These are phyloP conservation scores for Curvularia verruculosa DNA, from an alignment of 2,329 filamentous ascomycete genomes.

Conservation along the genomic window DNA sequence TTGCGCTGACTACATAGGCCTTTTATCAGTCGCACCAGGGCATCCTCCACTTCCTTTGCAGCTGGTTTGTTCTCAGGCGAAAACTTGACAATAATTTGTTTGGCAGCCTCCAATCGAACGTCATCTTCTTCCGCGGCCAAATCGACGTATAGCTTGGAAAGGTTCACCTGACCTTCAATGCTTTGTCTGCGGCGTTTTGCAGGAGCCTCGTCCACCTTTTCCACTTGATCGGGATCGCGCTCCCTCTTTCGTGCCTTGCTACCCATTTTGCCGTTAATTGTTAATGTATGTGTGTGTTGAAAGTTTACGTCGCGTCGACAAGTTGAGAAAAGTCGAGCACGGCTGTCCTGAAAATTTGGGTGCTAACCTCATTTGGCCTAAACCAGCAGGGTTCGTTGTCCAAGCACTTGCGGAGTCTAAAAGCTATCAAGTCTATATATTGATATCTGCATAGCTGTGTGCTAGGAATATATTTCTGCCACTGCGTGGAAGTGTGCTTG, in stretches of 20 bases:
- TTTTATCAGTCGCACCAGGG: slow-evolving; percentile 67
- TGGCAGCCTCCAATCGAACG: slow-evolving; percentile 53
- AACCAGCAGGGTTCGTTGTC: not conserved
- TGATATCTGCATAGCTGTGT: not conserved
- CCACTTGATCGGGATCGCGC: slow-evolving; percentile 28
- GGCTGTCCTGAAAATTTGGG: slow-evolving; percentile 15
- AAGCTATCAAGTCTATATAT: not conserved
- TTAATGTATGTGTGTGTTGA: slow-evolving; percentile 1
- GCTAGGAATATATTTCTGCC: not conserved
- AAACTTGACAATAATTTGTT: slow-evolving; percentile 52
- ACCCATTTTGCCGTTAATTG: slow-evolving; percentile 26
- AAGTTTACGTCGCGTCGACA: slow-evolving; percentile 8
- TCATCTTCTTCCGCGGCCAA: slow-evolving; percentile 55
- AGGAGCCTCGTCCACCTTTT: slow-evolving; percentile 27
- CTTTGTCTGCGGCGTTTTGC: slow-evolving; percentile 46
- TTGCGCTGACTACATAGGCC: slow-evolving; percentile 91
- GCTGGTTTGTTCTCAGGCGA: slow-evolving; percentile 47
- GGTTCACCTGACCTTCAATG: slow-evolving; percentile 50
- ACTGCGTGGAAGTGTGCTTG: not conserved
- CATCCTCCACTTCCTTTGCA: slow-evolving; percentile 48
- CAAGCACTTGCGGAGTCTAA: not conserved
- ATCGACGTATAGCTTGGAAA: slow-evolving; percentile 55
- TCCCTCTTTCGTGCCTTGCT: slow-evolving; percentile 38
- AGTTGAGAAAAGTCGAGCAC: slow-evolving; percentile 15
- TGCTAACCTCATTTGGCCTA: slow-evolving; percentile 10